These are phyloP conservation scores for Paraurostyla sp. DNA, from an alignment of 73 alveolate species.

Conservation along the genomic window DNA sequence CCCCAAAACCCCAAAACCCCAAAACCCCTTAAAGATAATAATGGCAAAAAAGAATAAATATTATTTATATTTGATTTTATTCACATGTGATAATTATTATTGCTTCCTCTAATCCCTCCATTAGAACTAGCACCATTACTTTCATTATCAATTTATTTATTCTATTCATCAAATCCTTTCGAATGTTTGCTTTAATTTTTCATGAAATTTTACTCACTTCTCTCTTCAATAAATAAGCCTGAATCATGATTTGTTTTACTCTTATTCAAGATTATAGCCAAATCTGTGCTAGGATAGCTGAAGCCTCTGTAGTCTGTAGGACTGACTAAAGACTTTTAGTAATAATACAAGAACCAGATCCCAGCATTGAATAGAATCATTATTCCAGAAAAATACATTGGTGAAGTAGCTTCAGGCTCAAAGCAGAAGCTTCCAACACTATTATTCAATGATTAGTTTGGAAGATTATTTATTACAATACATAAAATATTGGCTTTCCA, in stretches of 20 bases:
- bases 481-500: constrained; percentile 31
- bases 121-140: no score
- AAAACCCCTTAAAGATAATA: no score
- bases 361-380: not conserved
- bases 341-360: constrained; percentile 6
- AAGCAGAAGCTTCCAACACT: constrained; percentile 31
- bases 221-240: not conserved
- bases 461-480: not conserved
- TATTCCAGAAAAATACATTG: not conserved
- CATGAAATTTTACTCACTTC: not conserved
- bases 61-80: no score
- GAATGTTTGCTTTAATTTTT: not conserved
- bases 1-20: no score
- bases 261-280: not conserved
- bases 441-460: not conserved
- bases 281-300: constrained; percentile 18
- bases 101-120: no score
- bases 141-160: no score
- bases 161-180: no score
- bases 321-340: constrained; percentile 7
- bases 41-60: no score
- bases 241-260: no score
- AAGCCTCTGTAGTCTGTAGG: constrained; percentile 52
- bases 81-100: no score
- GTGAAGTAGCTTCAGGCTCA: constrained; percentile 13